phyloP scores from a whole-genome alignment of 495 filamentous ascomycete genomes.

The Penicillium longicatenatum region DNA sequence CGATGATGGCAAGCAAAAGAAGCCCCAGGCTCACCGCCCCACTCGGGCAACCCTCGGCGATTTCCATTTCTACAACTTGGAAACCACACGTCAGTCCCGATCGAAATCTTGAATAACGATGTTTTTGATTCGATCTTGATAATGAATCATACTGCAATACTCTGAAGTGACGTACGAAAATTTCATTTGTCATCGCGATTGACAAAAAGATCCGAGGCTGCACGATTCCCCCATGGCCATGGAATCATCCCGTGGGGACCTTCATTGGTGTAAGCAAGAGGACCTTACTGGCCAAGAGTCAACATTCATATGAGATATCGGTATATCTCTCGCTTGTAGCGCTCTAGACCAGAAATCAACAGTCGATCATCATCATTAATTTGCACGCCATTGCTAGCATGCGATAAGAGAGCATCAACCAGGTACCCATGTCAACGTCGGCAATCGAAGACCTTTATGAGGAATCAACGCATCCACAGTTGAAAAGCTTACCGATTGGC shows the following conservation, averaged over 20 bases:
- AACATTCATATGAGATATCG: neutral
- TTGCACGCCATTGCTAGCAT: neutral
- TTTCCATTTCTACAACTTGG: neutral
- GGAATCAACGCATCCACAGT: neutral
- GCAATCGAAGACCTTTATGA: slow-evolving; percentile 4
- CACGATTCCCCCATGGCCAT: neutral
- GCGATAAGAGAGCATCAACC: neutral
- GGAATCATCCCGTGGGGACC: neutral
- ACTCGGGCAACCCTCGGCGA: slow-evolving; percentile 2
- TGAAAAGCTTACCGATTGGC: neutral
- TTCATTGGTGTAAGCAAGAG: neutral
- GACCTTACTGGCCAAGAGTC: slow-evolving; percentile 1
- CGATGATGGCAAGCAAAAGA: slow-evolving; percentile 13
- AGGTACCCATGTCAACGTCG: neutral
- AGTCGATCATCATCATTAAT: neutral
- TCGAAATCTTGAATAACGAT: neutral
- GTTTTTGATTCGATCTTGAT: neutral
- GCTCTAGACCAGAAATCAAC: neutral
- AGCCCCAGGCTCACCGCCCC: slow-evolving; percentile 7
- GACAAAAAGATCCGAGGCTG: neutral
- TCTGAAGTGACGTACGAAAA: too few species aligned
- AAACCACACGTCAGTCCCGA: neutral
- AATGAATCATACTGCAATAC: too few species aligned
- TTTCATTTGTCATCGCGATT: neutral
- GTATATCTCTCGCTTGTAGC: neutral